Percentiles rank a stretch among this genome's conserved stretches.
Conservation (phyloP, 2,329 filamentous ascomycete species). For the Tolypocladium endophyticum region DNA sequence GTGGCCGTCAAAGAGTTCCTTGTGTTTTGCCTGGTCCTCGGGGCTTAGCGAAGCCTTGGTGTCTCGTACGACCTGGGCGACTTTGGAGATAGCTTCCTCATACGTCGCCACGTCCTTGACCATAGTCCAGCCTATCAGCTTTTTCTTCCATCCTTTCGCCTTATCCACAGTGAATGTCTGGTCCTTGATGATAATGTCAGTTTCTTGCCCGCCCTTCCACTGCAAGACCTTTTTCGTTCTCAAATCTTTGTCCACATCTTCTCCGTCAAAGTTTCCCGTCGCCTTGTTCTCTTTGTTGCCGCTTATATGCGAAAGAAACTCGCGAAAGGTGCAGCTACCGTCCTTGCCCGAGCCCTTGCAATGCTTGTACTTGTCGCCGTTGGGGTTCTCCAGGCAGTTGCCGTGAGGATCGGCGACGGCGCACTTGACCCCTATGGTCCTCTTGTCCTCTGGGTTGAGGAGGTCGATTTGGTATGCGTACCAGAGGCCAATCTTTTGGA, state of each 20-base stretch:
- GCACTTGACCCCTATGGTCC: not conserved
- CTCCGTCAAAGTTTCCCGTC: not conserved
- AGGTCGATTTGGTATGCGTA: not conserved
- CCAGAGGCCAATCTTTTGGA: not conserved
- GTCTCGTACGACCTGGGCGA: not conserved
- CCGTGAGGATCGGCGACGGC: not conserved
- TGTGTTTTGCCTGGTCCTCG: not conserved
- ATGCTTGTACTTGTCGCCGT: not conserved
- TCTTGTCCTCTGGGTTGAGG: not conserved
- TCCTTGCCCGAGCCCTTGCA: not conserved
- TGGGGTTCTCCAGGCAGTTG: not conserved
- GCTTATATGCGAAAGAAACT: not conserved
- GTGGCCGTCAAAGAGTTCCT: not conserved
- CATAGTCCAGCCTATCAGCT: not conserved
- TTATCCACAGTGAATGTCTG: not conserved
- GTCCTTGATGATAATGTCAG: not conserved
- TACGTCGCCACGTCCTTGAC: not conserved
- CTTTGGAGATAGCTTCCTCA: not conserved
- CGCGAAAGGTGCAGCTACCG: not conserved
- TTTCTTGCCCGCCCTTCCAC: not conserved
- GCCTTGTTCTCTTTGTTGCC: not conserved
- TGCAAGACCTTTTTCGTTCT: not conserved
- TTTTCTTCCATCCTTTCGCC: not conserved
- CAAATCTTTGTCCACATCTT: not conserved
- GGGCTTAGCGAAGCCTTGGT: not conserved